Conservation (phyloP, 1,284 basidiomycete species). For the Papiliotrema laurentii region DNA sequence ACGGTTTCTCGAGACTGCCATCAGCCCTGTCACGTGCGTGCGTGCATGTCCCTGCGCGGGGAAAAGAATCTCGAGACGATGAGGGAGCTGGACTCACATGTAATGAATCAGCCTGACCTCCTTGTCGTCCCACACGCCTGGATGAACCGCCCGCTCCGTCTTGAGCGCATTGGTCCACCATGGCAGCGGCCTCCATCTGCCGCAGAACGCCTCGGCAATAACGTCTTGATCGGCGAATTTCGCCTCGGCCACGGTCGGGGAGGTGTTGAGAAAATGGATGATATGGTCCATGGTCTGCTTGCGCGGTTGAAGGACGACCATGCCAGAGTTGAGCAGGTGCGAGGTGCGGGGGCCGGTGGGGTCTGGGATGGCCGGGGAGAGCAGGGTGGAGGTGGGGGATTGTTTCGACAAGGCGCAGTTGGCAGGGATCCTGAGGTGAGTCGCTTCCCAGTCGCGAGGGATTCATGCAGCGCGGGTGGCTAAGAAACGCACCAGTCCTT, state of each 20-base stretch:
- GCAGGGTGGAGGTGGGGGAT: constrained; percentile 54
- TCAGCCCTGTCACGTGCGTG: background rate
- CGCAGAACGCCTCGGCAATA: constrained; percentile 71
- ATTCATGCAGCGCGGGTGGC: too few relatives aligned
- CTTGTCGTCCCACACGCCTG: constrained; percentile 47
- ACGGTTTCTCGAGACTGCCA: constrained; percentile 46
- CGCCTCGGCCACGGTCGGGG: constrained; percentile 64
- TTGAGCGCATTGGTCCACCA: constrained; percentile 53
- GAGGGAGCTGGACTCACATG: too few relatives aligned
- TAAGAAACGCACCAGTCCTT: constrained; percentile 67
- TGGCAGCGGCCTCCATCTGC: constrained; percentile 49
- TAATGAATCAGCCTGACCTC: constrained; percentile 48
- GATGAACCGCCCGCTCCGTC: constrained; percentile 46
- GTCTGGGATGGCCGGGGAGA: constrained; percentile 46
- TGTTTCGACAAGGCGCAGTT: constrained; percentile 80
- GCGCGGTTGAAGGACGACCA: constrained; percentile 75
- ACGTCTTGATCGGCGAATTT: constrained; percentile 91
- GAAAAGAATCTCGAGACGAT: too few relatives aligned
- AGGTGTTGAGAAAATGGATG: constrained; percentile 60
- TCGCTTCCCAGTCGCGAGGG: background rate
- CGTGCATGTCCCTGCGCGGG: too few relatives aligned
- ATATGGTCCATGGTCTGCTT: constrained; percentile 54
- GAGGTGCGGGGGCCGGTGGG: constrained; percentile 63
- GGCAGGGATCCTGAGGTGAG: constrained; percentile 64
- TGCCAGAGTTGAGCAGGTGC: constrained; percentile 78